These are phyloP conservation scores for Leptographium galeiforme DNA, from an alignment of 2,329 filamentous ascomycete genomes.

Conservation along the genomic window DNA sequence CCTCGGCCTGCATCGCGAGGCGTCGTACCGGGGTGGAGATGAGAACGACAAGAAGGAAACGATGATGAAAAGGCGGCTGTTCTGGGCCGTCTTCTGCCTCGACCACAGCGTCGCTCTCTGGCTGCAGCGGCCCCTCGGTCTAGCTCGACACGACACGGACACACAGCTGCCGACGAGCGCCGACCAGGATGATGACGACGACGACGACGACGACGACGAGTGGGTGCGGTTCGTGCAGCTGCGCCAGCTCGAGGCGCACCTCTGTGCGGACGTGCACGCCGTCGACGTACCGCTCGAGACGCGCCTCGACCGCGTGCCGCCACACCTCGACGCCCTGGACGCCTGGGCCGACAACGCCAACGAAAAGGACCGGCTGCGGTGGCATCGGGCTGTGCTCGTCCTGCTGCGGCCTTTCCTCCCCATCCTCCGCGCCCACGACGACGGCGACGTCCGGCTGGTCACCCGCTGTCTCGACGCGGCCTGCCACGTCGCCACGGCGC, in stretches of 20 bases:
- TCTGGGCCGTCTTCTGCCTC: constrained; percentile 38
- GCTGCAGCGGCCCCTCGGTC: constrained; percentile 34
- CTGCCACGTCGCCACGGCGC: constrained; percentile 24
- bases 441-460: constrained; percentile 26
- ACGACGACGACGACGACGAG: neutral
- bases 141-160: constrained; percentile 30
- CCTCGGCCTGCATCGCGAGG: constrained; percentile 28
- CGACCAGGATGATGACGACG: neutral
- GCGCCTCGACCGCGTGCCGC: constrained; percentile 30
- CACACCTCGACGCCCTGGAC: constrained; percentile 29
- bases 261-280: constrained; percentile 36
- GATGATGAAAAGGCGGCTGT: constrained; percentile 21
- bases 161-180: constrained; percentile 22
- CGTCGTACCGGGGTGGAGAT: neutral
- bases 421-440: constrained; percentile 20
- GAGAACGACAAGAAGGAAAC: neutral
- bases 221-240: constrained; percentile 24
- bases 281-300: constrained; percentile 29
- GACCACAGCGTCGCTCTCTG: constrained; percentile 35
- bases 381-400: constrained; percentile 33
- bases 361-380: constrained; percentile 33
- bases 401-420: constrained; percentile 37
- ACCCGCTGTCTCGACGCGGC: constrained; percentile 26
- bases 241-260: constrained; percentile 32
- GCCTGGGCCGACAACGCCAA: constrained; percentile 20